These are phyloP conservation scores for Diaporthe nobilis DNA, from an alignment of 2,329 filamentous ascomycete species.

Conservation along the genomic window DNA sequence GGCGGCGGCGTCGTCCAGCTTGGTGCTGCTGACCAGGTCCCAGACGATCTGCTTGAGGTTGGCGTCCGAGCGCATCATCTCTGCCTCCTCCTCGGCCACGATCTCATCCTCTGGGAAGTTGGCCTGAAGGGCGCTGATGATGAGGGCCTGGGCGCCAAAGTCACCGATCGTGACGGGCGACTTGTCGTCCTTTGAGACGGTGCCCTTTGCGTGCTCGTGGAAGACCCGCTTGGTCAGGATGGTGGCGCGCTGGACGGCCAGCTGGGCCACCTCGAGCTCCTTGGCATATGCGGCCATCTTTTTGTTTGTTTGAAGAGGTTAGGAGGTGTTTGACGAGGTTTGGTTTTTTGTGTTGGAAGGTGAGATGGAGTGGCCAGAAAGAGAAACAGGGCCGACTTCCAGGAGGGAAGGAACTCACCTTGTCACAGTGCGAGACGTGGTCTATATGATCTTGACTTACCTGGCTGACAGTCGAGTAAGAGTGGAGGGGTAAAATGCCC, in stretches of 20 bases:
- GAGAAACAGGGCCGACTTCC: neutral
- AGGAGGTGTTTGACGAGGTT: slow-evolving; percentile 13
- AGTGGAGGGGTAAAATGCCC: slow-evolving; percentile 42
- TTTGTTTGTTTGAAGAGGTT: slow-evolving; percentile 33
- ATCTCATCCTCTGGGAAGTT: slow-evolving; percentile 93
- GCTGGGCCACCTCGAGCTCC: slow-evolving; percentile 86
- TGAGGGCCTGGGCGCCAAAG: slow-evolving; percentile 96
- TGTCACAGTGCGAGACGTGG: slow-evolving; percentile 21
- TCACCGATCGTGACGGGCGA: slow-evolving; percentile 98
- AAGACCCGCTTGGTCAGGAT: slow-evolving; percentile 69
- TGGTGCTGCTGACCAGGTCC: slow-evolving; percentile 81
- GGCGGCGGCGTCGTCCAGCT: slow-evolving; percentile 75
- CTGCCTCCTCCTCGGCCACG: slow-evolving; percentile 95
- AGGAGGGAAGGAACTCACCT: neutral
- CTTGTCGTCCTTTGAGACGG: slow-evolving; percentile 93
- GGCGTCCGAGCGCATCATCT: slow-evolving; percentile 79
- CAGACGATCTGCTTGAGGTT: slow-evolving; percentile 83
- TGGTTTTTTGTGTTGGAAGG: neutral
- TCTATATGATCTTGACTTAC: slow-evolving; percentile 23
- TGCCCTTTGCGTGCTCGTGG: slow-evolving; percentile 92
- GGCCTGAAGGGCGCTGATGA: slow-evolving; percentile 89
- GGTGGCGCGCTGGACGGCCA: slow-evolving; percentile 86
- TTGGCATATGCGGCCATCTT: slow-evolving; percentile 81
- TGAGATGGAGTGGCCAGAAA: neutral
- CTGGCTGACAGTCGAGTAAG: slow-evolving; percentile 31